phyloP scores from a whole-genome alignment of 176 grass and related monocot genomes.

The Carex cristatella region DNA sequence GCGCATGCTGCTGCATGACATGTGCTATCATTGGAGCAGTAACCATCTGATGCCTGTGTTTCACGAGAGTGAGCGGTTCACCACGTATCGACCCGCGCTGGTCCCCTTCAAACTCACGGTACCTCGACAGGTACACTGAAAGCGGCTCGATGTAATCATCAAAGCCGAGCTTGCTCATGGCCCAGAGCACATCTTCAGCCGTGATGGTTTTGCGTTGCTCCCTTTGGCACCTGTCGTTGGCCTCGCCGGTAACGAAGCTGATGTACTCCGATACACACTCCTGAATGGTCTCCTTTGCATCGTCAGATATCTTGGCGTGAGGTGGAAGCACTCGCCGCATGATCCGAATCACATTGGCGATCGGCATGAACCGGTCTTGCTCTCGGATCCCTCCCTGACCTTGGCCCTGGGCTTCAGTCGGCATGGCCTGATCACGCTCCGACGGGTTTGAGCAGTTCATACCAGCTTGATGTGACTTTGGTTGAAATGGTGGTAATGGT shows the following conservation, averaged over 20 bases:
- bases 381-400: conserved; percentile 26
- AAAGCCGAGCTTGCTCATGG: conserved; percentile 58
- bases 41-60: conserved; percentile 3
- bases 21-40: conserved; percentile 1
- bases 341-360: conserved; percentile 63
- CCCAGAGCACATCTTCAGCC: conserved; percentile 68
- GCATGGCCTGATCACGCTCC: background rate
- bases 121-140: conserved; percentile 28
- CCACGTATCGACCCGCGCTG: background rate
- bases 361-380: conserved; percentile 62
- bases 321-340: conserved; percentile 51
- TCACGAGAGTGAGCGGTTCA: background rate
- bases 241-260: conserved; percentile 70
- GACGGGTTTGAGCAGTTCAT: background rate
- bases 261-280: conserved; percentile 87
- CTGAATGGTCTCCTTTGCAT: conserved; percentile 64
- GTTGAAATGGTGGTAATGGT: background rate
- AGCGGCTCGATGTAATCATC: conserved; percentile 53
- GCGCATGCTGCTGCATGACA: background rate
- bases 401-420: background rate
- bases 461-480: background rate
- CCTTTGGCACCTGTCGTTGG: conserved; percentile 52
- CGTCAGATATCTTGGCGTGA: conserved; percentile 68
- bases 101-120: conserved; percentile 36
- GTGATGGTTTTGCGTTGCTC: conserved; percentile 84